These are phyloP conservation scores for Dalbergia cochinchinensis DNA, from an alignment of 306 rosid genomes.

Conservation along the genomic window DNA sequence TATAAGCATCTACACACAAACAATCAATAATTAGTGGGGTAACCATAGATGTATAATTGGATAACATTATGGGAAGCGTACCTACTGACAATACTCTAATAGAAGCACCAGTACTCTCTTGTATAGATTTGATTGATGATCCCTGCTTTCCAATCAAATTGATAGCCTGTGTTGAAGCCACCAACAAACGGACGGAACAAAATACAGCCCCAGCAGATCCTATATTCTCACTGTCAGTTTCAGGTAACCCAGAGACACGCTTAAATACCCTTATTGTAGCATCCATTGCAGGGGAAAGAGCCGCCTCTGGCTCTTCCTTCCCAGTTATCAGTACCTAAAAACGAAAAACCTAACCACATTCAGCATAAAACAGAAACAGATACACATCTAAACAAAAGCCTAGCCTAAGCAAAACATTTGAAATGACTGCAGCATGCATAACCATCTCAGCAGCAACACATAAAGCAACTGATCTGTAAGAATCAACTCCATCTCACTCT, in stretches of 20 bases:
- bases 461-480: background rate
- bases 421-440: background rate
- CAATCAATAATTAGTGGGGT: background rate
- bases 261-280: constrained; percentile 83
- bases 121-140: constrained; percentile 80
- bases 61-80: constrained; percentile 47
- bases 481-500: background rate
- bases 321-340: constrained; percentile 81
- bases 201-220: constrained; percentile 60
- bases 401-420: background rate
- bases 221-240: constrained; percentile 63
- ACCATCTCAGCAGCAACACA: constrained; percentile 16
- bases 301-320: constrained; percentile 78
- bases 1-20: constrained; percentile 10
- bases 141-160: constrained; percentile 96
- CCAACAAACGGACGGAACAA: constrained; percentile 78
- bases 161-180: constrained; percentile 90
- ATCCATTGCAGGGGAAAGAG: constrained; percentile 90
- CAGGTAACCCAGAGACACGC: constrained; percentile 80
- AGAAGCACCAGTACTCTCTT: constrained; percentile 74
- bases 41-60: constrained; percentile 8
- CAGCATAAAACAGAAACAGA: constrained; percentile 36
- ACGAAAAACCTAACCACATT: constrained; percentile 26
- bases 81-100: constrained; percentile 86
- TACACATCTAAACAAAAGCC: background rate